These are phyloP conservation scores for Golovinomyces cichoracearum DNA, from an alignment of 2,329 filamentous ascomycete genomes.

Conservation along the genomic window DNA sequence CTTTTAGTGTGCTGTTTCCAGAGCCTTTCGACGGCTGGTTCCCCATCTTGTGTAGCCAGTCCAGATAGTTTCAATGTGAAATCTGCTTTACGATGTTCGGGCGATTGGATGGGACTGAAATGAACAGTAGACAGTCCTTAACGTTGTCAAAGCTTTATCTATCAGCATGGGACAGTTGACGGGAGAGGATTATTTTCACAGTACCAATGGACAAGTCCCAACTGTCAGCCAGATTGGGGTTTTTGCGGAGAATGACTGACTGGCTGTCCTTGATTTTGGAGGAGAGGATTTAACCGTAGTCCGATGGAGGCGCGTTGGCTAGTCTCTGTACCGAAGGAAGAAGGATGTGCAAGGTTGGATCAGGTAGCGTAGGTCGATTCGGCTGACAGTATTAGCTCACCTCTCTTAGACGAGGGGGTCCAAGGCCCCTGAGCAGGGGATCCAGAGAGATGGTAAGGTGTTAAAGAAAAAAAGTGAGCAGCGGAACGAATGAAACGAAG, in stretches of 20 bases:
- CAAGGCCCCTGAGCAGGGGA: too few relatives aligned
- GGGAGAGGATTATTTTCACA: not conserved
- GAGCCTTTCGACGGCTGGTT: conserved; percentile 37
- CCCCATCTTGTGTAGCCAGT: conserved; percentile 28
- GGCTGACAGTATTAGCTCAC: too few relatives aligned
- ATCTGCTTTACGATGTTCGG: too few relatives aligned
- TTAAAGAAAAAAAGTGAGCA: too few relatives aligned
- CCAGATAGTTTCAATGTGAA: not conserved
- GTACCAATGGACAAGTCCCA: not conserved
- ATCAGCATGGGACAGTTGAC: not conserved
- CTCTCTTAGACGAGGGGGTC: too few relatives aligned
- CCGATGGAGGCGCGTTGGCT: not conserved
- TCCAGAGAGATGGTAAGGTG: too few relatives aligned
- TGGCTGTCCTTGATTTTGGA: not conserved
- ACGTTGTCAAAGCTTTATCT: not conserved
- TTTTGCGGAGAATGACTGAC: not conserved
- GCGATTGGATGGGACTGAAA: not conserved
- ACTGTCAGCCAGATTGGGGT: not conserved
- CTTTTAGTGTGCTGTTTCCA: conserved; percentile 11
- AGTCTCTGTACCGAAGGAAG: not conserved
- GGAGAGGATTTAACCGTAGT: not conserved
- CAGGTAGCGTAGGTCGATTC: too few relatives aligned
- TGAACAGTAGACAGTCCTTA: not conserved
- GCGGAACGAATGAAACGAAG: too few relatives aligned
- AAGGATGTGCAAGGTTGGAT: too few relatives aligned